Base-by-base conservation (phyloP, 2,329 filamentous ascomycete species). In the Didymella pinodella region DNA sequence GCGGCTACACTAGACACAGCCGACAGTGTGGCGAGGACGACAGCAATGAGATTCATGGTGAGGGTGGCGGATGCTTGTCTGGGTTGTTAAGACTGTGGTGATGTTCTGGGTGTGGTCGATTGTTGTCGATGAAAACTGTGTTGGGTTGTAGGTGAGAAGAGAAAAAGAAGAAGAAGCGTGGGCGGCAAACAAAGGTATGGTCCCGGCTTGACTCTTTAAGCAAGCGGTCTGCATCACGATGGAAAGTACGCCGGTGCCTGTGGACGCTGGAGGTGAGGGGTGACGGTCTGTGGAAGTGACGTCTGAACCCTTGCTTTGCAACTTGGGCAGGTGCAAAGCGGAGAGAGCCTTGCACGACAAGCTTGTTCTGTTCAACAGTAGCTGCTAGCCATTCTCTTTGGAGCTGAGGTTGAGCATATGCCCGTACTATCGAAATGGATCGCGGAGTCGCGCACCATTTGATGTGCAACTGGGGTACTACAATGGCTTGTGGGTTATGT, bases 11-110 rank as follows among this genome's bases (percentile, higher is more conserved):
- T 46, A 28, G 54, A 40, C 11, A 61, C 16, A 28, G 55, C 48
- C 20, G 54, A 43, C 22, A 68, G 47, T 7, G 50, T 26, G 10
- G 48, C 36, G 22, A 65, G 12, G 7, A 53, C 11, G 7, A 63
- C 18, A 32, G 48, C 20, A 20, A 18, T 40, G n/a, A 57, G 48
- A 51, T 57, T 64, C 57, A 62, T 65, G 31, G 7, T 55, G 47
- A 12, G 36, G 2, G 12, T 14, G 44, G 4, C 26, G 22, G 44
- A 32, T 34, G 1, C n/a, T 22, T 14, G n/a, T 1, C 25, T 14
- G 45, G 31, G 26, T 14, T 41, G 22, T 43, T 20, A 26, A 28
- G 20, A 29, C 12, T 46, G 16, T 6, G 25, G 32, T 40, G 40
- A 32, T 58, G 29, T 18, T 28, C 47, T 25, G 16, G 20, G 18